Base-by-base conservation (phyloP, 2,329 filamentous ascomycete species). In the Colletotrichum graminicola region DNA sequence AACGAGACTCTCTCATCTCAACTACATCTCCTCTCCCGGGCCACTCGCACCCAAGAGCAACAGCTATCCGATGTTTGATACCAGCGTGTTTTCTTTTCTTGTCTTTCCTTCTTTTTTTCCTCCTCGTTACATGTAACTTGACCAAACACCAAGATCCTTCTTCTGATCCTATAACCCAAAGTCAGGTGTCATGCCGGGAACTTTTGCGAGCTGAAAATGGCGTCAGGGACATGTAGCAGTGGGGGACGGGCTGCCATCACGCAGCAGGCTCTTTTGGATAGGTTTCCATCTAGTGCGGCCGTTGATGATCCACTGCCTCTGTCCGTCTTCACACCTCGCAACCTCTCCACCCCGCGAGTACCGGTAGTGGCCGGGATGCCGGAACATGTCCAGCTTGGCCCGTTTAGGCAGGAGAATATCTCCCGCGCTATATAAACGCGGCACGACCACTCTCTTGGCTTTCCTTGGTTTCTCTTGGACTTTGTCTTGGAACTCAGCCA, bases 371-470 rank as follows among this genome's bases (percentile, higher is more conserved):
- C n/a, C n/a, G n/a, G n/a, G 61, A 36, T 57, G 8, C 47, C 39
- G n/a, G 32, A 23, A 32, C 21, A n/a, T 21, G 32, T 57, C 32
- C 41, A 26, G 57, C 32, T 39, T 60, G 47, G 29, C 36, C 68
- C 54, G 8, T 71, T 71, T 32, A 34, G 68, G 68, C 52, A 71
- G 68, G 68, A 71, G 68, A 59, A 63, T 68, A 68, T 63, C 36
- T n/a, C 34, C 45, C n/a, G 21, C 45, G 39, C 52, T 60, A 59
- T 71, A 71, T 71, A 71, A 71, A 47, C 54, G 29, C 51, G 65
- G 68, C 68, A 52, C 39, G 21, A 54, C 45, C 68, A 56, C 65
- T 62, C 57, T 54, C 68, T 71, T 71, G 68, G 68, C 68, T n/a
- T n/a, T n/a, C n/a, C n/a, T n/a, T n/a, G n/a, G n/a, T n/a, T n/a